phyloP scores from a whole-genome alignment of 2,329 filamentous ascomycete genomes.

The Elsinoe ampelina region DNA sequence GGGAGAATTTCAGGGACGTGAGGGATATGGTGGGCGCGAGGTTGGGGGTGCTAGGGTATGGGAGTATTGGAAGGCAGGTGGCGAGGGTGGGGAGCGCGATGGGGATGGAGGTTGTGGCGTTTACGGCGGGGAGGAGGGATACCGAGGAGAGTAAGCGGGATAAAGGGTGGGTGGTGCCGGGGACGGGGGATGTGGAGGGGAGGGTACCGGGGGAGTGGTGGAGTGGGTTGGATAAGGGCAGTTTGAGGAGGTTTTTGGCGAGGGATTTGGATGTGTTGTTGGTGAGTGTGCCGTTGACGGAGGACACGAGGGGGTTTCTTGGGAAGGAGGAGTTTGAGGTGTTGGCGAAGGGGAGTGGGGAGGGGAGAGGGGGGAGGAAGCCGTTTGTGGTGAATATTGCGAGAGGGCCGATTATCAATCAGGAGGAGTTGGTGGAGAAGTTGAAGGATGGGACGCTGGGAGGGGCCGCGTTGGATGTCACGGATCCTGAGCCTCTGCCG shows the following conservation, averaged over 20 bases:
- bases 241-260: constrained; percentile 45
- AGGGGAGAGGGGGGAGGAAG: constrained; percentile 22
- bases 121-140: constrained; percentile 59
- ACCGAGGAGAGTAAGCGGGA: constrained; percentile 58
- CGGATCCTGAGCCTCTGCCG: constrained; percentile 69
- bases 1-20: constrained; percentile 24
- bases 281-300: constrained; percentile 48
- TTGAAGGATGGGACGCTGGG: constrained; percentile 47
- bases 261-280: constrained; percentile 50
- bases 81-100: constrained; percentile 28
- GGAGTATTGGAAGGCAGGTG: constrained; percentile 52
- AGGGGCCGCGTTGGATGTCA: constrained; percentile 69
- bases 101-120: constrained; percentile 66
- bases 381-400: constrained; percentile 62
- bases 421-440: constrained; percentile 53
- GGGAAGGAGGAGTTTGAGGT: constrained; percentile 43
- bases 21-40: constrained; percentile 49
- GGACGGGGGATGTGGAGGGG: constrained; percentile 53
- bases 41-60: constrained; percentile 54
- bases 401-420: constrained; percentile 54
- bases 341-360: constrained; percentile 16
- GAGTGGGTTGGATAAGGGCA: constrained; percentile 43
- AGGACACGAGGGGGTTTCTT: constrained; percentile 46
- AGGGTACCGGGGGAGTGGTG: constrained; percentile 48
- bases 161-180: constrained; percentile 56